Evolutionary conservation across 228 moss, liverwort and hornwort genomes (phyloP).

Genomic region (Sphagnum fallax): DNA sequence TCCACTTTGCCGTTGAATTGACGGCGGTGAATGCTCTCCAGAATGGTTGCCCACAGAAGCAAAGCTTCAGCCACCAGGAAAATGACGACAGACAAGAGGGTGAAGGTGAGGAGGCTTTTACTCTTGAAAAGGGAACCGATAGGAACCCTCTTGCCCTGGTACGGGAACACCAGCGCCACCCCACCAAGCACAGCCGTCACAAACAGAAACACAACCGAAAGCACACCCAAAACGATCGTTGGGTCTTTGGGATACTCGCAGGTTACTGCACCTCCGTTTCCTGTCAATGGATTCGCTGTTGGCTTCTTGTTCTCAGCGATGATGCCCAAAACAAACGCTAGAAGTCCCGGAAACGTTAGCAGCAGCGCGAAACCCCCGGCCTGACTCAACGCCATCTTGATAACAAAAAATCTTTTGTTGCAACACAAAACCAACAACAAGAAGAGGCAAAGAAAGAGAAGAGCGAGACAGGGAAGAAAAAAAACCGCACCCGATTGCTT

Average conservation of each 20-base stretch:
- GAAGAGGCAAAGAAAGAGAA: too few species aligned
- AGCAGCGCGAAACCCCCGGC: constrained; percentile 44
- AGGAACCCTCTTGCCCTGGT: constrained; percentile 56
- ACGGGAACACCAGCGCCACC: constrained; percentile 57
- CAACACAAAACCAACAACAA: too few species aligned
- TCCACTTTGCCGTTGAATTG: constrained; percentile 21
- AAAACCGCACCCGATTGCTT: too few species aligned
- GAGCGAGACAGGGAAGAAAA: too few species aligned
- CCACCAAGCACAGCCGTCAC: constrained; percentile 46
- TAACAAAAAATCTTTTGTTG: background rate
- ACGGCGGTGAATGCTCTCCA: constrained; percentile 51
- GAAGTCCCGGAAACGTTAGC: constrained; percentile 51
- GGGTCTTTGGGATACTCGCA: constrained; percentile 75
- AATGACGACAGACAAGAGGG: constrained; percentile 50
- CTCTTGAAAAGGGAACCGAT: constrained; percentile 44
- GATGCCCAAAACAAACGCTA: constrained; percentile 71
- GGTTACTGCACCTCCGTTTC: constrained; percentile 22
- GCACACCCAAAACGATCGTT: constrained; percentile 48
- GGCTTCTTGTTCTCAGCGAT: constrained; percentile 92
- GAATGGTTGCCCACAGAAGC: constrained; percentile 67
- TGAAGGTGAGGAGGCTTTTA: constrained; percentile 64
- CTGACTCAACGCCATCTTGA: constrained; percentile 59
- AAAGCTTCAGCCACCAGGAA: constrained; percentile 64
- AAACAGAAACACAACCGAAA: constrained; percentile 67
- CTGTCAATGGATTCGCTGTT: constrained; percentile 15